These are phyloP conservation scores for Pezicula rhizophila DNA, from an alignment of 2,329 filamentous ascomycete species.

Conservation along the genomic window DNA sequence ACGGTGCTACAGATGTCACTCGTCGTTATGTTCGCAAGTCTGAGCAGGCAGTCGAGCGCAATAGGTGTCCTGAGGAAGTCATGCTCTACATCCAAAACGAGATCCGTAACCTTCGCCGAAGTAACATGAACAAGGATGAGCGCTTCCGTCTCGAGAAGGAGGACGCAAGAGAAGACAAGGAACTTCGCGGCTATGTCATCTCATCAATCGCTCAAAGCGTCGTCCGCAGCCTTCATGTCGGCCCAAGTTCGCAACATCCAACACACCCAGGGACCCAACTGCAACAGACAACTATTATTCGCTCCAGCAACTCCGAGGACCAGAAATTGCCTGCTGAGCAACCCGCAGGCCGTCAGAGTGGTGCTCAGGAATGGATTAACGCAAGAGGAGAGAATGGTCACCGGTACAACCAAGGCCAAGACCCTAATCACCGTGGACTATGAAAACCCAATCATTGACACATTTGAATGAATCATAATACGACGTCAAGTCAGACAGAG, in stretches of 20 bases:
- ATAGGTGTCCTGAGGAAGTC: conserved; percentile 79
- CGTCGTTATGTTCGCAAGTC: conserved; percentile 65
- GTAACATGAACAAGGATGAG: conserved; percentile 80
- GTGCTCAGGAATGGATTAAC: conserved; percentile 45
- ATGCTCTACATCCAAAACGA: conserved; percentile 88
- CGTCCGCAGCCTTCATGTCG: conserved; percentile 14
- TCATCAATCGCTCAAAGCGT: conserved; percentile 68
- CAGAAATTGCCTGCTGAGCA: conserved; percentile 57
- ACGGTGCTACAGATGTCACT: conserved; percentile 66
- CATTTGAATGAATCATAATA: not conserved
- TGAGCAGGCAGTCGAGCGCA: conserved; percentile 68
- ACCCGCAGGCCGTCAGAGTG: conserved; percentile 42
- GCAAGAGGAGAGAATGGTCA: conserved; percentile 38
- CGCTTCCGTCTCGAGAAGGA: conserved; percentile 77
- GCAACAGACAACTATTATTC: conserved; percentile 1
- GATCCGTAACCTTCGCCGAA: conserved; percentile 76
- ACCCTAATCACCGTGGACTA: conserved; percentile 35
- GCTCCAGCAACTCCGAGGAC: conserved; percentile 37
- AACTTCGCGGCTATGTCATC: conserved; percentile 69
- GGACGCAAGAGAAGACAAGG: conserved; percentile 67
- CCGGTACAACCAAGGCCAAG: conserved; percentile 33
- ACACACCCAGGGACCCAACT: not conserved
- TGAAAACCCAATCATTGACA: conserved; percentile 13
- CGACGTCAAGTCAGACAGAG: not conserved
- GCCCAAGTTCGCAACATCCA: conserved; percentile 15